Base-by-base conservation (phyloP, 257 asterid species). In the Nyctanthes arbortristis region DNA sequence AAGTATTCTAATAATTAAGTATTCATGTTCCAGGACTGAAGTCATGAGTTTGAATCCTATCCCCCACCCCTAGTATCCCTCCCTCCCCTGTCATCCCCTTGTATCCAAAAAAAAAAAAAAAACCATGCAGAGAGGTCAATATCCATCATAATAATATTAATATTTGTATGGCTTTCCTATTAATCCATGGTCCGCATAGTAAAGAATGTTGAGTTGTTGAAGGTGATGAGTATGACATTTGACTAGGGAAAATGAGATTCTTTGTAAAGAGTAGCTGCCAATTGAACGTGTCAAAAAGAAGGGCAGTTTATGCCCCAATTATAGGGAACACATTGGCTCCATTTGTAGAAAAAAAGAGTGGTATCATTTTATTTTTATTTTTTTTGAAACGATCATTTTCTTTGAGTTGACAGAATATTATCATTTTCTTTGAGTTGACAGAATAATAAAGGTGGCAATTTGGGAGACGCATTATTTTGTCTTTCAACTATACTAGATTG, bases 251-350 rank as follows among this genome's bases (percentile, higher is more conserved):
- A 16, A 31, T 61, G 28, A 61, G 30, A 52, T 52, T 52, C 59
- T 52, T 52, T n/a, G 59, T 20, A 43, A 58, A 27, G 36, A 32
- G 66, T 9, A 32, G 30, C 11, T 33, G 64, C 56, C 80, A 75
- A 43, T 40, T 63, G 75, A 54, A 63, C 33, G 36, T 31, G 54
- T 43, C 24, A 14, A 14, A n/a, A n/a, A n/a, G 8, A 13, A 40
- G 18, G 20, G 49, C 20, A 40, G 22, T 40, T 40, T 40, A 8
- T 16, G 52, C 9, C 14, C 52, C 22, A 40, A n/a, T n/a, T n/a
- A 40, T 40, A 16, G 16, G 52, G 20, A 43, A n/a, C n/a, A 16
- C 22, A n/a, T n/a, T n/a, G 54, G 2, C 7, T 43, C 54, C 54
- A 14, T 43, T 43, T 1, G 43, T 11, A 36, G 14, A 36, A 36